Conservation (phyloP, 2,329 filamentous ascomycete genomes). For the Nigrospora oryzae region DNA sequence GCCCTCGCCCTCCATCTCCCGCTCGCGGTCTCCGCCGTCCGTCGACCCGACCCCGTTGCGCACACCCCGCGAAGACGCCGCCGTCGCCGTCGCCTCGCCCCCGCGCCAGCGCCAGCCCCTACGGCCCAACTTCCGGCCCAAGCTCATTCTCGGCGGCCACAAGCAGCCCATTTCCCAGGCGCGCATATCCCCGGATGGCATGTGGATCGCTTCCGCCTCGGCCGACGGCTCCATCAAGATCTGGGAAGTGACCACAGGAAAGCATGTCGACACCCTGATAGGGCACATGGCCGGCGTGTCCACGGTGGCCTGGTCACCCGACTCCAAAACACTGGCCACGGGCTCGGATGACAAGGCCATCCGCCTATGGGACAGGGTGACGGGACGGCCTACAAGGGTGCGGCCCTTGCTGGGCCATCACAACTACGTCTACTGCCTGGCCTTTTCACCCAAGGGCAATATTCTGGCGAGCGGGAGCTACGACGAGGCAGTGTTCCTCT, state of each 20-base stretch:
- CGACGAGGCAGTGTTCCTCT: constrained; percentile 93
- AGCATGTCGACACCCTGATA: constrained; percentile 78
- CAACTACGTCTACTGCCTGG: constrained; percentile 90
- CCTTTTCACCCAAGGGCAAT: constrained; percentile 96
- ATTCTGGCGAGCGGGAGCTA: constrained; percentile 93
- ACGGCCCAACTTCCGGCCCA: constrained; percentile 58
- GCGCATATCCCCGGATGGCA: constrained; percentile 83
- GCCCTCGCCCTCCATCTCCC: constrained; percentile 9
- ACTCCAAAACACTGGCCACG: constrained; percentile 78
- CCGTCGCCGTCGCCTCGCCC: constrained; percentile 15
- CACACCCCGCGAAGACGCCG: constrained; percentile 5
- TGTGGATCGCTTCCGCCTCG: constrained; percentile 82
- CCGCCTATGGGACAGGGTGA: constrained; percentile 75
- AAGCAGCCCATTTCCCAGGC: constrained; percentile 72
- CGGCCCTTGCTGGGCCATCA: constrained; percentile 74
- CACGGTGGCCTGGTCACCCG: constrained; percentile 88
- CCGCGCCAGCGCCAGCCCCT: constrained; percentile 46
- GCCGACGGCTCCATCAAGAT: constrained; percentile 88
- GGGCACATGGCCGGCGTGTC: constrained; percentile 91
- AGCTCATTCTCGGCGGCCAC: constrained; percentile 70
- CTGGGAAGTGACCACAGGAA: constrained; percentile 74
- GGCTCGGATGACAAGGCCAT: constrained; percentile 96
- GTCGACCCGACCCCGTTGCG: constrained; percentile 10
- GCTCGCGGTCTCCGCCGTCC: constrained; percentile 7
- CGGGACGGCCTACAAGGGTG: constrained; percentile 45